Percentiles rank a stretch among this genome's conserved stretches.
Conservation (phyloP, 1,139 yeast species). For the Sugiyamaella neomexicana region DNA sequence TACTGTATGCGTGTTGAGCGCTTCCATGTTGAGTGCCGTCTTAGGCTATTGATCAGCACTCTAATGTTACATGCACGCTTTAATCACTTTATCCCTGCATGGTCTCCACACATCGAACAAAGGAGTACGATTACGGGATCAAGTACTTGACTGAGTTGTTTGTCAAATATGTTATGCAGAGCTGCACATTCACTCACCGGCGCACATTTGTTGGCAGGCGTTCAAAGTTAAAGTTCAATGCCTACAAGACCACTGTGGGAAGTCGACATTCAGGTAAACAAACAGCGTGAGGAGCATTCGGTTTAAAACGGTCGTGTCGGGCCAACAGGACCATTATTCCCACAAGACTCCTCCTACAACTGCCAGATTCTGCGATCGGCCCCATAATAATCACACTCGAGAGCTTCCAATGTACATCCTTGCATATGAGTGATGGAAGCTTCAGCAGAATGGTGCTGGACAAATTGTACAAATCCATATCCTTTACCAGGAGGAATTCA, state of each 20-base stretch:
- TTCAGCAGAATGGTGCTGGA: conserved; percentile 79
- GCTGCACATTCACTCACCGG: too few species aligned
- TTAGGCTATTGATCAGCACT: neutral
- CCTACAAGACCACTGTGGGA: neutral
- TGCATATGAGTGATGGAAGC: conserved; percentile 89
- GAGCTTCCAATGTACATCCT: conserved; percentile 85
- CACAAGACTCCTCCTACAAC: conserved; percentile 11
- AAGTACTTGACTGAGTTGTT: too few species aligned
- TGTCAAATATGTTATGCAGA: too few species aligned
- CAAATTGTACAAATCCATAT: conserved; percentile 88
- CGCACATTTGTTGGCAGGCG: too few species aligned
- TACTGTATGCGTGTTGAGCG: too few species aligned
- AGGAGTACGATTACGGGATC: too few species aligned
- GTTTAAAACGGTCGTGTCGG: too few species aligned
- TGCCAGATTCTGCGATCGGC: conserved; percentile 51
- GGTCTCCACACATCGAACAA: neutral
- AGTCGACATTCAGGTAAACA: neutral
- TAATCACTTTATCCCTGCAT: neutral
- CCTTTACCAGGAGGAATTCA: conserved; percentile 91
- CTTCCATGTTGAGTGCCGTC: neutral
- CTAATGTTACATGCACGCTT: neutral
- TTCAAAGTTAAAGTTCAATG: neutral
- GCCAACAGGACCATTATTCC: conserved; percentile 7
- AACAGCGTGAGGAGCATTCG: neutral
- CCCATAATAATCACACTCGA: conserved; percentile 87